phyloP scores from a whole-genome alignment of 805 yeast genomes.

The Zygosaccharomyces kombuchaensis region DNA sequence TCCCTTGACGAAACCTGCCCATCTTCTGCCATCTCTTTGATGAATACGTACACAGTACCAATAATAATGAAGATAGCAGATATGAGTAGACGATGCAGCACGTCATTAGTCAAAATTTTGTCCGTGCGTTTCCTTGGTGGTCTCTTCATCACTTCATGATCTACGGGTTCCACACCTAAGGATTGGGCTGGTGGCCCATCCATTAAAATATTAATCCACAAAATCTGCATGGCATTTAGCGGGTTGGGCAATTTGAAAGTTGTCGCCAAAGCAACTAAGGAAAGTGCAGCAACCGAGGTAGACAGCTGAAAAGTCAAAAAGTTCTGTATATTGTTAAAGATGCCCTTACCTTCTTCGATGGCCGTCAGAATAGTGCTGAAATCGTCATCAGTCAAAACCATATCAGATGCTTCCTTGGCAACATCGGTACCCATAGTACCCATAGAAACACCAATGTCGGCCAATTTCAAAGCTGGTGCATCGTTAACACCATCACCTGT shows the following conservation, averaged over 20 bases:
- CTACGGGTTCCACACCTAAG: conserved; percentile 95
- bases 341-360: conserved; percentile 96
- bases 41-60: conserved; percentile 86
- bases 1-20: conserved; percentile 84
- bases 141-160: conserved; percentile 87
- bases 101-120: conserved; percentile 66
- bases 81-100: conserved; percentile 67
- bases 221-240: conserved; percentile 94
- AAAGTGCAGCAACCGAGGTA: conserved; percentile 90
- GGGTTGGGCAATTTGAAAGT: conserved; percentile 88
- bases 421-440: conserved; percentile 95
- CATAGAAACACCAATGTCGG: conserved; percentile 95
- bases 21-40: conserved; percentile 77
- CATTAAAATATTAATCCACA: conserved; percentile 97
- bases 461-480: conserved; percentile 95
- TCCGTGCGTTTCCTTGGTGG: conserved; percentile 94
- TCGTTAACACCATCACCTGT: conserved; percentile 99
- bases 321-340: conserved; percentile 90
- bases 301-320: conserved; percentile 93
- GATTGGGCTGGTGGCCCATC: conserved; percentile 99
- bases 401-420: conserved; percentile 97
- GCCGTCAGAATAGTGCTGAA: conserved; percentile 91
- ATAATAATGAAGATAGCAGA: conserved; percentile 71
- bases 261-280: conserved; percentile 83
- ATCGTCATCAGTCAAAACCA: conserved; percentile 96